phyloP scores from a whole-genome alignment of 768 basidiomycete genomes.

The Lepiota brunneoincarnata region DNA sequence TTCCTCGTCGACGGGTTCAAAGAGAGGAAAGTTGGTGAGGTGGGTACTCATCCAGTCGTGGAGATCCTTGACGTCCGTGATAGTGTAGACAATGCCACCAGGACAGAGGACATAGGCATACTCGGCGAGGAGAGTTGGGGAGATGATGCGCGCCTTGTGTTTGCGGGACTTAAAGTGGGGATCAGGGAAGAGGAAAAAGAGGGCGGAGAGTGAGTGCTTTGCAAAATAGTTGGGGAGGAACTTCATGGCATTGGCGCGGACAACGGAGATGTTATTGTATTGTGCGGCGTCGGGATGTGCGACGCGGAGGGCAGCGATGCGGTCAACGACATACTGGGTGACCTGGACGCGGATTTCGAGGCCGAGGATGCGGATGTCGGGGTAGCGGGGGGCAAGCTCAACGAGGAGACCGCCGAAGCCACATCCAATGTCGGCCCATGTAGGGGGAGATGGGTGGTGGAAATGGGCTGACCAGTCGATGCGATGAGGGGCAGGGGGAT shows the following conservation, averaged over 20 bases:
- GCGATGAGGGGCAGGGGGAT: slow-evolving; percentile 70
- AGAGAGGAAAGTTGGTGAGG: slow-evolving; percentile 84
- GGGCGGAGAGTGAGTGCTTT: slow-evolving; percentile 84
- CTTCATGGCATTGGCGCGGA: slow-evolving; percentile 98
- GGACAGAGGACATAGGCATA: slow-evolving; percentile 92
- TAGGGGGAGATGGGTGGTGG: slow-evolving; percentile 75
- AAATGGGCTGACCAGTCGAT: slow-evolving; percentile 87
- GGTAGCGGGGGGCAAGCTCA: slow-evolving; percentile 84
- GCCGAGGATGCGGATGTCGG: slow-evolving; percentile 91
- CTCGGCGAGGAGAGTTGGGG: slow-evolving; percentile 94
- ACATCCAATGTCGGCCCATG: slow-evolving; percentile 97
- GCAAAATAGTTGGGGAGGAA: slow-evolving; percentile 95
- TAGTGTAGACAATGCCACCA: slow-evolving; percentile 96
- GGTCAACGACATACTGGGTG: slow-evolving; percentile 92
- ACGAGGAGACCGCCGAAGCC: slow-evolving; percentile 96
- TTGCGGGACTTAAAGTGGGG: slow-evolving; percentile 98
- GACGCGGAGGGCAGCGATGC: slow-evolving; percentile 89
- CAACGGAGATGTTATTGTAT: slow-evolving; percentile 88
- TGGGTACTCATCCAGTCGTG: slow-evolving; percentile 95
- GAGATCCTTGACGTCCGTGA: slow-evolving; percentile 94
- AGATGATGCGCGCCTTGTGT: slow-evolving; percentile 98
- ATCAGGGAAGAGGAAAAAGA: slow-evolving; percentile 99
- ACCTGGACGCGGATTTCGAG: slow-evolving; percentile 98
- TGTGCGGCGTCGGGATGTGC: slow-evolving; percentile 39
- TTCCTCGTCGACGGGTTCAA: slow-evolving; percentile 75